Base-by-base conservation (phyloP, 2,329 filamentous ascomycete genomes). In the Clonostachys solani region DNA sequence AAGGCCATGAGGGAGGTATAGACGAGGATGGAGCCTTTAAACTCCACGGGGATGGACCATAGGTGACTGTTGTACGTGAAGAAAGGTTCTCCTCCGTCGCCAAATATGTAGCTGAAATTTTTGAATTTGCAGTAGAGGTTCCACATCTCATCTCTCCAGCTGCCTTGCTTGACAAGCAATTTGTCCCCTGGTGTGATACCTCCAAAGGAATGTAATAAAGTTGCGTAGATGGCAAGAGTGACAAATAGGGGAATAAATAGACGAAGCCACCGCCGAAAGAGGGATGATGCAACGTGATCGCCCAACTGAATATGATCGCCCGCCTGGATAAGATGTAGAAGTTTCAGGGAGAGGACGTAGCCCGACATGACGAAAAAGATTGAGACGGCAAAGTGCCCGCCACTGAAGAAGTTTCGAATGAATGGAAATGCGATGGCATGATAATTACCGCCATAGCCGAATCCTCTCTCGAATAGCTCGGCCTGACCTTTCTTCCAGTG, bases 71-170 rank as follows among this genome's bases (percentile, higher is more conserved):
- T 81, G 63, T 80, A 62, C 15, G 42, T 54, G 23, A 66, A 44
- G 69, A 79, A 84, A 12, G 78, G 74, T 10, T 74, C 65, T 2
- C 76, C 77, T 7, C 80, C 79, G 8, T 70, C 71, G 40, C 78
- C 76, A 64, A 81, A 87, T 37, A 86, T 60, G 58, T 84, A 87
- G 62, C 77, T 87, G 65, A 84, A 87, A 60, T 86, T 86, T 59
- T 87, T 87, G 58, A 80, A 69, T 58, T 87, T 80, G 50, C 60
- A 49, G 52, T 76, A 77, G 55, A 73, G 69, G 6, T 60, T 54
- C 66, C 73, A 78, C 2, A 81, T 50, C 54, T 83, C 80, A 12
- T 71, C 73, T 8, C 58, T 50, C 54, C 74, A 72, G 33, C 54
- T 76, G 5, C 52, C 52, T 49, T 75, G 61, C 7, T 67, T 49